Evolutionary conservation across 1,284 basidiomycete species (phyloP).

Genomic region (Lentinula novae-zelandiae): DNA sequence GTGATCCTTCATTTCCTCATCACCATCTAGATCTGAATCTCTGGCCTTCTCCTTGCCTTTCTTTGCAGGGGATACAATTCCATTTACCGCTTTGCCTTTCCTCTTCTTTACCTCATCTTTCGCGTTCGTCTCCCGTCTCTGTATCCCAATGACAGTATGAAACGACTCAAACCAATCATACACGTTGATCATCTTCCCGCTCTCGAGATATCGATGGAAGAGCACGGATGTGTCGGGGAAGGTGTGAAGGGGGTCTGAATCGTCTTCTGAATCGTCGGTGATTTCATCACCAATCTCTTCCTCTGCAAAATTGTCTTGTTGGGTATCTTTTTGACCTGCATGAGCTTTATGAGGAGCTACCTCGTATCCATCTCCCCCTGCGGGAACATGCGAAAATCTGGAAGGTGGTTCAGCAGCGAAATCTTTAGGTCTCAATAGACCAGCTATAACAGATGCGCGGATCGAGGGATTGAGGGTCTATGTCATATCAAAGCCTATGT

Average conservation of each 20-base stretch:
- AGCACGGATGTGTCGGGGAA: constrained; percentile 70
- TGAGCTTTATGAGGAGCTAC: no score
- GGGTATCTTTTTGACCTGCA: no score
- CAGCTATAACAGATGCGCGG: constrained; percentile 54
- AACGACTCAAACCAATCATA: constrained; percentile 82
- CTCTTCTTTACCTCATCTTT: constrained; percentile 9
- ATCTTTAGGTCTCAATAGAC: constrained; percentile 55
- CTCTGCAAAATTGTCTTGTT: no score
- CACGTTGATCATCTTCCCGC: constrained; percentile 74
- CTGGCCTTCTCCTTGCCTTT: constrained; percentile 2
- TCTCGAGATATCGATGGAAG: constrained; percentile 71
- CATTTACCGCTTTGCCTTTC: background rate
- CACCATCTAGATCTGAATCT: constrained; percentile 1
- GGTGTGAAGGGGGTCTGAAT: constrained; percentile 35
- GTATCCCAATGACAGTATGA: constrained; percentile 53
- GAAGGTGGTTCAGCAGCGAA: constrained; percentile 26
- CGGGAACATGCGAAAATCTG: background rate
- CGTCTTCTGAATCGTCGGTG: constrained; percentile 16
- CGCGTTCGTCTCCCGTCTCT: constrained; percentile 28
- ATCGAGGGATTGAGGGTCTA: constrained; percentile 70
- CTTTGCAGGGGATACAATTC: background rate
- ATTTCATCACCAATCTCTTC: no score
- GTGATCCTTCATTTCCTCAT: background rate
- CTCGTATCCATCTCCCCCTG: background rate
- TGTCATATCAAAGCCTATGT: background rate